Evolutionary conservation across 2,329 filamentous ascomycete genomes (phyloP).

Genomic region (Phyllosticta citribraziliensis): DNA sequence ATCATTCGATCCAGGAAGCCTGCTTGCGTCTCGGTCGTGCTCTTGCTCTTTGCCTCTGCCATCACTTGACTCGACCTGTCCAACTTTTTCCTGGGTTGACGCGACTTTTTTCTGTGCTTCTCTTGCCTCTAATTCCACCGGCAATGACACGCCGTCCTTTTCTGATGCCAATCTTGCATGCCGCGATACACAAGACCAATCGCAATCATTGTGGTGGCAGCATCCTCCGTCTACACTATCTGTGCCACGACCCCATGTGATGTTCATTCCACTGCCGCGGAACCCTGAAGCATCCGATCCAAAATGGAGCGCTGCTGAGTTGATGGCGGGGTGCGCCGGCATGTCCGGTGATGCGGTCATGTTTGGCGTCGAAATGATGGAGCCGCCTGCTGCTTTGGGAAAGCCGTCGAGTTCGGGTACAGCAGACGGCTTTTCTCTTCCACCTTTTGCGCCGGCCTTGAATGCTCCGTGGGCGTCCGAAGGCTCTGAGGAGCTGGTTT

Average conservation of each 20-base stretch:
- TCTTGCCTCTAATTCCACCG: not conserved
- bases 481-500: not conserved
- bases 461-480: not conserved
- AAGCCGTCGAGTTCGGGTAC: constrained; percentile 5
- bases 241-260: not conserved
- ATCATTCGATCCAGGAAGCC: not conserved
- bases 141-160: not conserved
- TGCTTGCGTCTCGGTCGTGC: not conserved
- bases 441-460: not conserved
- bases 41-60: not conserved
- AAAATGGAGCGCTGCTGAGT: not conserved
- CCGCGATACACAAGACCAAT: not conserved
- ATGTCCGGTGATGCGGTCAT: not conserved
- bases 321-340: not conserved
- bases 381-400: not conserved
- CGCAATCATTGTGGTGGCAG: too few species aligned
- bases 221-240: not conserved
- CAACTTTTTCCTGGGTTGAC: not conserved
- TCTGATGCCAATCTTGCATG: not conserved
- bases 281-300: not conserved
- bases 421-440: not conserved
- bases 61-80: not conserved
- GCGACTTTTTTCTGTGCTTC: not conserved
- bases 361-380: not conserved
- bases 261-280: not conserved